Base-by-base conservation (phyloP, 345 rosid species). In the Cardiospermum halicacabum region DNA sequence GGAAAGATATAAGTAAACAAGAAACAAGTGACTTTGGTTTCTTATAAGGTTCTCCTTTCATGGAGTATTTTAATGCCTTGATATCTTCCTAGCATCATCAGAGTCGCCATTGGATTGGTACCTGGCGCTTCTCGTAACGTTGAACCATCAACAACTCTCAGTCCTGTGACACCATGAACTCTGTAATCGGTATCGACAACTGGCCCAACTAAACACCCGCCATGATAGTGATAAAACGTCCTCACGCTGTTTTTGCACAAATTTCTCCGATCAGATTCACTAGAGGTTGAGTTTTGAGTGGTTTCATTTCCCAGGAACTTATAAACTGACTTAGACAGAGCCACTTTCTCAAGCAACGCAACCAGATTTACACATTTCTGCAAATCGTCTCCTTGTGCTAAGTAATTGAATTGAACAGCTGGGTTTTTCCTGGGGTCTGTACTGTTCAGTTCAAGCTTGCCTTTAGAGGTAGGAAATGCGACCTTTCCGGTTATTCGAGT, bases 71-170 rank as follows among this genome's bases (percentile, higher is more conserved):
- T 80, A 70, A 83, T 71, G 65, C 91, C 91, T 79, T 85, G 91
- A 42, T 84, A 88, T 53, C 96, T 78, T 25, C 96, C 97, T 27
- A 86, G 76, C 91, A 86, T 88, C 64, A 86, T 16, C 3, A 82
- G 71, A 1, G 92, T 87, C 0, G 92, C 92, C 95, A 82, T 85
- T 21, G 98, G 96, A 55, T 87, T 89, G 19, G 94, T 85, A 11
- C 96, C 96, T 0, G 94, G 97, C 16, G 94, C 86, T 55, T 80
- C 90, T 51, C 62, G 61, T 34, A 86, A 80, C 13, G 94, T 92
- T 32, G 92, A 89, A 2, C 92, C 91, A 57, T 92, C 95, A 4
- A 87, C 60, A 0, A 89, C 89, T 74, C 94, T 83, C 67, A 86
- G 59, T 1, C 86, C 71, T 56, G 75, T 62, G 3, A 72, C 71